A percentile compares a stretch with the other conserved stretches of the same genome.
Evolutionary conservation across 768 basidiomycete genomes (phyloP).

Genomic region (Boletus rufocinnamomeus): DNA sequence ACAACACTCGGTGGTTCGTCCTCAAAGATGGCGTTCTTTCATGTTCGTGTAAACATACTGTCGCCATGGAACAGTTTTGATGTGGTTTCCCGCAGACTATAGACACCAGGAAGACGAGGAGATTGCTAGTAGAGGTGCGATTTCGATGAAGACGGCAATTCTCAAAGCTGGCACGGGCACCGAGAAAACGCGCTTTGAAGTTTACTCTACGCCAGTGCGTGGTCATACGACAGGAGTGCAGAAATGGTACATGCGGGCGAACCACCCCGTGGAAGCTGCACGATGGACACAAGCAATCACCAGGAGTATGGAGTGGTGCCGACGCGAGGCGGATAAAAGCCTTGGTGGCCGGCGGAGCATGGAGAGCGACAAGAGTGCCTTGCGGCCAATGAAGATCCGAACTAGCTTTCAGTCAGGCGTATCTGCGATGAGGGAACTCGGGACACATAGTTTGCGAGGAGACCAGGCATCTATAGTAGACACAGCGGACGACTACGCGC

Average conservation of each 20-base stretch:
- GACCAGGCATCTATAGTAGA: constrained; percentile 30
- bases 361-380: constrained; percentile 50
- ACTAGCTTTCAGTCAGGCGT: constrained; percentile 36
- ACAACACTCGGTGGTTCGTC: constrained; percentile 90
- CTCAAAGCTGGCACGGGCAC: constrained; percentile 52
- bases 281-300: constrained; percentile 82
- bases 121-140: constrained; percentile 81
- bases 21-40: constrained; percentile 83
- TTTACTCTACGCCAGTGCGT: constrained; percentile 61
- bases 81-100: constrained; percentile 53
- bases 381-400: constrained; percentile 32
- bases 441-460: constrained; percentile 26
- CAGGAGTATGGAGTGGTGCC: constrained; percentile 72
- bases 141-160: constrained; percentile 79
- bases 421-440: constrained; percentile 26
- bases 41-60: constrained; percentile 50
- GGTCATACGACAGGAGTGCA: constrained; percentile 49
- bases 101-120: constrained; percentile 89
- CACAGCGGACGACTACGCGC: constrained; percentile 16
- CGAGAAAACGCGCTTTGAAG: constrained; percentile 79
- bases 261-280: constrained; percentile 86
- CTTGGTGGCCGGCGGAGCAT: constrained; percentile 40
- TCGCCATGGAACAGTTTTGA: background rate
- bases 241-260: constrained; percentile 84
- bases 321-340: constrained; percentile 40